Percentiles rank a stretch among this genome's conserved stretches.
Evolutionary conservation across 164 flowering plant species (phyloP).

Genomic region (Hamamelis virginiana): DNA sequence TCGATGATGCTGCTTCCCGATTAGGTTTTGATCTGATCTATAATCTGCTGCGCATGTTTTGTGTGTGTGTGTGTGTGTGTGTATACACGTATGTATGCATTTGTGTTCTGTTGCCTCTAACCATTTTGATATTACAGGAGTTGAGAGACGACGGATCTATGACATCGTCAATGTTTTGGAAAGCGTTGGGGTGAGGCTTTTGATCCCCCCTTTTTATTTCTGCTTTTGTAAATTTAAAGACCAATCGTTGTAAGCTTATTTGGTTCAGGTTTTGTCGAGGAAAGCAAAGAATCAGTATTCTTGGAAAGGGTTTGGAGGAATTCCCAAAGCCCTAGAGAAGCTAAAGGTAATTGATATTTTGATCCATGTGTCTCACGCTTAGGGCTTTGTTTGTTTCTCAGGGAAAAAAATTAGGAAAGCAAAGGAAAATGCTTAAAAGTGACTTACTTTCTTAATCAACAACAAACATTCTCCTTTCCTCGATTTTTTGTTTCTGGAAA

Average conservation of each 20-base stretch:
- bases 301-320: conserved; percentile 85
- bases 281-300: conserved; percentile 81
- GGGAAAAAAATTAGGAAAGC: not conserved
- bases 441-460: too few relatives aligned
- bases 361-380: not conserved
- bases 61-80: not conserved
- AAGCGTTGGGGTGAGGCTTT: conserved; percentile 79
- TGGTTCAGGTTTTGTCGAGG: conserved; percentile 63
- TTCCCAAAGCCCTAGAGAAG: conserved; percentile 60
- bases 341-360: conserved; percentile 51
- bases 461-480: too few relatives aligned
- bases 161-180: conserved; percentile 96
- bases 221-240: not conserved
- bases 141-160: conserved; percentile 94
- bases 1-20: conserved; percentile 77
- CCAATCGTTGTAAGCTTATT: not conserved
- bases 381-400: not conserved
- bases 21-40: conserved; percentile 46
- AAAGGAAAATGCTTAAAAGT: not conserved
- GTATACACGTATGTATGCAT: not conserved
- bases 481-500: too few relatives aligned
- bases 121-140: conserved; percentile 51
- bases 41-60: too few relatives aligned
- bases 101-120: conserved; percentile 7
- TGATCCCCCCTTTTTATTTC: not conserved